Conservation (phyloP, 2,329 filamentous ascomycete species). For the Thyridium curvatum region DNA sequence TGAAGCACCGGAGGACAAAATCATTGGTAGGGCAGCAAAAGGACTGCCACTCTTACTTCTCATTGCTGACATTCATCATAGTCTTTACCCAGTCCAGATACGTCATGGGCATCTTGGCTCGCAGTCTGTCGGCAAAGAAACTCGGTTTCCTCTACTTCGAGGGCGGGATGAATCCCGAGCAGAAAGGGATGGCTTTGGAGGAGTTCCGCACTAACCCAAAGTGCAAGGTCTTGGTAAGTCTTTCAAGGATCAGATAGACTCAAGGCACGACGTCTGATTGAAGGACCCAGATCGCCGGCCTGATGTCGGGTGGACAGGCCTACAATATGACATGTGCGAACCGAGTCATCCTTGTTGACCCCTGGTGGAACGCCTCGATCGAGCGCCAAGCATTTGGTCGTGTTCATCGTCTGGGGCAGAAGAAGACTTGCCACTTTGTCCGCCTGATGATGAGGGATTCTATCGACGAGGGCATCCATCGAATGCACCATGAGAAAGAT, state of each 20-base stretch:
- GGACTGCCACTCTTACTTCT: accelerated
- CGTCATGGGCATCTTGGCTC: conserved; percentile 25
- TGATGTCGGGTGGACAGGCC: conserved; percentile 27
- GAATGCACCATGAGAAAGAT: conserved; percentile 51
- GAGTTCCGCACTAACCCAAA: conserved; percentile 12
- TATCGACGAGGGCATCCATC: conserved; percentile 50
- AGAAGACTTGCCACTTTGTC: conserved; percentile 50
- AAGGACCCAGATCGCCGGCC: conserved; percentile 29
- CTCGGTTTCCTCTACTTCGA: conserved; percentile 31
- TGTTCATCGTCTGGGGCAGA: conserved; percentile 60
- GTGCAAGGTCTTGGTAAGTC: conserved; percentile 27
- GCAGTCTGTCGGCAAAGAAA: conserved; percentile 19
- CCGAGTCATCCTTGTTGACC: conserved; percentile 47
- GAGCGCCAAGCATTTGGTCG: conserved; percentile 59
- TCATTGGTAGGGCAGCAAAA: conserved; percentile 30
- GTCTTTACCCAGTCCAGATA: conserved; percentile 29
- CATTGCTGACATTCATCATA: conserved; percentile 6
- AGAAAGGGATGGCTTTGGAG: conserved; percentile 11
- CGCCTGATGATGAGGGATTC: conserved; percentile 48
- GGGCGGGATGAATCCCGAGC: conserved; percentile 11
- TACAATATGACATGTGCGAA: conserved; percentile 38
- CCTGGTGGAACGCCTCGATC: conserved; percentile 54
- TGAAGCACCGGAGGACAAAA: conserved; percentile 27
- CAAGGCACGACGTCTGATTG: neutral
- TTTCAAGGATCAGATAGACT: no score